Percentiles rank a stretch among this genome's conserved stretches.
phyloP scores from a whole-genome alignment of 164 flowering plant species.

The Dillenia turbinata region DNA sequence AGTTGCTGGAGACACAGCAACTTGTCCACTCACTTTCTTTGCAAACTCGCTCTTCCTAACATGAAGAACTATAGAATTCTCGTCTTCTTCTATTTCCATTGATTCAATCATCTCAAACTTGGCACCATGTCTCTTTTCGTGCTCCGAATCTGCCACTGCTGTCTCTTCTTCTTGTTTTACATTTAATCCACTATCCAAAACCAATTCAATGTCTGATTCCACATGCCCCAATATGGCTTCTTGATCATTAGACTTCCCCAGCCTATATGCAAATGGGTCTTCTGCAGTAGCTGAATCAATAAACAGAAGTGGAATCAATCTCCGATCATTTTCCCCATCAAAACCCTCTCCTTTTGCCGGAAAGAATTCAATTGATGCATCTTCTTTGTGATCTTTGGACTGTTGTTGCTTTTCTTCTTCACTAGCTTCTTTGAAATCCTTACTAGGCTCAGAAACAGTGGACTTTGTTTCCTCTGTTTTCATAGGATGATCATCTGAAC shows the following conservation, averaged over 20 bases:
- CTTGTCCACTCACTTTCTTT: constrained; percentile 17
- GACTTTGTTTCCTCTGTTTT: constrained; percentile 10
- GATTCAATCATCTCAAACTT: constrained; percentile 17
- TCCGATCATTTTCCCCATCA: constrained; percentile 37
- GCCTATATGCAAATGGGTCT: constrained; percentile 7
- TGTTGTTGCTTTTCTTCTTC: neutral
- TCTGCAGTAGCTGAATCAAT: constrained; percentile 26
- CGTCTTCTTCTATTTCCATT: constrained; percentile 28
- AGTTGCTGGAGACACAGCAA: constrained; percentile 26
- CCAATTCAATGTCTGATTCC: constrained; percentile 9
- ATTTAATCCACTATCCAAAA: constrained; percentile 9
- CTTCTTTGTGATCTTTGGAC: constrained; percentile 12
- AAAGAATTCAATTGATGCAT: constrained; percentile 20
- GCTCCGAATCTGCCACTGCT: constrained; percentile 8
- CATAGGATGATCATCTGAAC: constrained; percentile 22
- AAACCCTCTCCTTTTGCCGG: constrained; percentile 39
- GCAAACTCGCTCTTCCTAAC: constrained; percentile 9
- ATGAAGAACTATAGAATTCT: constrained; percentile 17
- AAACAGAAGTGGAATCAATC: constrained; percentile 49
- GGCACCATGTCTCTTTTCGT: constrained; percentile 13
- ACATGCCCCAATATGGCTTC: constrained; percentile 8
- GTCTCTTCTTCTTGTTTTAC: constrained; percentile 12
- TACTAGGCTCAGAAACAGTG: too few species aligned
- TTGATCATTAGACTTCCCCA: constrained; percentile 8
- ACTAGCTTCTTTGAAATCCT: neutral